Evolutionary conservation across 176 grass and related monocot species (phyloP).

Genomic region (Pontederia paniculata): DNA sequence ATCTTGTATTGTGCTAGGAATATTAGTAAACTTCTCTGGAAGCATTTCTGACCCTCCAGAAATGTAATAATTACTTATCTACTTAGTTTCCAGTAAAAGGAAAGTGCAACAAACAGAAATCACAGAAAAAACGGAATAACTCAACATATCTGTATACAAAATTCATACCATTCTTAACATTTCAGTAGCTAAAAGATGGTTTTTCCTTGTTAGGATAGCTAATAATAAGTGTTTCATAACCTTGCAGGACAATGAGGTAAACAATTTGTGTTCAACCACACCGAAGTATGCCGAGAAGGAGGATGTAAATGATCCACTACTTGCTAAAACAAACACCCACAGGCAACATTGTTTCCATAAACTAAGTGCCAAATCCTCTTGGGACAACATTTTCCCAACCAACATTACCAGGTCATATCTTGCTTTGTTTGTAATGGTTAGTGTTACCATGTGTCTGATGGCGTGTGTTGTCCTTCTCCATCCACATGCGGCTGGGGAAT

Average conservation of each 20-base stretch:
- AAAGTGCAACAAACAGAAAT: too few relatives aligned
- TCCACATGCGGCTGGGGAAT: slow-evolving; percentile 33
- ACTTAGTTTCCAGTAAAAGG: too few relatives aligned
- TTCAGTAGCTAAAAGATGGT: background rate
- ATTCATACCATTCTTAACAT: background rate
- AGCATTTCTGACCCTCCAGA: too few relatives aligned
- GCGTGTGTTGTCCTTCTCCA: slow-evolving; percentile 76
- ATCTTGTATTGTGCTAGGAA: too few relatives aligned
- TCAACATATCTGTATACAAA: background rate
- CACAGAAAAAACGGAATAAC: too few relatives aligned
- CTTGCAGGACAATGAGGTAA: slow-evolving; percentile 32
- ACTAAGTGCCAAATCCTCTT: slow-evolving; percentile 18
- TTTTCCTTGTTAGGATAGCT: background rate
- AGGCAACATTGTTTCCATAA: slow-evolving; percentile 31
- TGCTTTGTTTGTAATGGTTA: slow-evolving; percentile 26
- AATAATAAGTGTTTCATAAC: slow-evolving; percentile 2
- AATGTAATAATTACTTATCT: too few relatives aligned
- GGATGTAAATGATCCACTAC: slow-evolving; percentile 33
- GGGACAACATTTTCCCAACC: slow-evolving; percentile 23
- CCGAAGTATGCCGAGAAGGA: slow-evolving; percentile 9
- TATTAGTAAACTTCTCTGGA: too few relatives aligned
- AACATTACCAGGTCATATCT: slow-evolving; percentile 34
- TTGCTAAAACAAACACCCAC: slow-evolving; percentile 32
- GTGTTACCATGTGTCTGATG: slow-evolving; percentile 61
- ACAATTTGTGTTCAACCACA: slow-evolving; percentile 19